phyloP scores from a whole-genome alignment of 2,329 filamentous ascomycete species.

The Penicillium crustosum region DNA sequence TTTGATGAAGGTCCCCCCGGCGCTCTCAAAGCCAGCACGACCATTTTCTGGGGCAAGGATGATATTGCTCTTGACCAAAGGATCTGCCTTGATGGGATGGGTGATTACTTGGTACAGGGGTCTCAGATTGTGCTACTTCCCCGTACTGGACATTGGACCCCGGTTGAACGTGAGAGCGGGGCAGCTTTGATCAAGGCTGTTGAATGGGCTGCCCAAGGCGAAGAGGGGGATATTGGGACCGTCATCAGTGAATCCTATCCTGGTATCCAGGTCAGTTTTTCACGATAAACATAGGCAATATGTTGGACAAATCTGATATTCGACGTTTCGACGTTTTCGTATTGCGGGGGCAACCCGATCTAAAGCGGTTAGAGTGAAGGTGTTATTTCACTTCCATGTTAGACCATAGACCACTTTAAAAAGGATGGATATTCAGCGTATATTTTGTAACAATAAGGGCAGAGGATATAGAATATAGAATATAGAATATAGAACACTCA shows the following conservation, averaged over 20 bases:
- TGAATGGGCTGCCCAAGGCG: conserved; percentile 41
- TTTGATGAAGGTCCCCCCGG: conserved; percentile 49
- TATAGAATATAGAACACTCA: not conserved
- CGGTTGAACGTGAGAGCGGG: conserved; percentile 48
- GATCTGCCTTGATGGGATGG: conserved; percentile 54
- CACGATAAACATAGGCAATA: conserved; percentile 26
- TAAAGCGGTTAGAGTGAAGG: conserved; percentile 4
- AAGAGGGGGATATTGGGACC: conserved; percentile 37
- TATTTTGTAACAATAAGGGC: not conserved
- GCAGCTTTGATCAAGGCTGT: conserved; percentile 44
- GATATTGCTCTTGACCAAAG: conserved; percentile 53
- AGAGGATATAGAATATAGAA: not conserved
- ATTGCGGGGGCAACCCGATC: not conserved
- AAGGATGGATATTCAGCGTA: too few species aligned
- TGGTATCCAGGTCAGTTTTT: conserved; percentile 32
- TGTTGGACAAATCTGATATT: not conserved
- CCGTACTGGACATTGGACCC: conserved; percentile 55
- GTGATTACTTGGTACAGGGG: conserved; percentile 50
- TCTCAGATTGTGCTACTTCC: conserved; percentile 54
- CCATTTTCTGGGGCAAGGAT: conserved; percentile 54
- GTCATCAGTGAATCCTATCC: conserved; percentile 35
- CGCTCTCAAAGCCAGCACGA: conserved; percentile 52
- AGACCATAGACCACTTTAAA: not conserved
- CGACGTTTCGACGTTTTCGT: not conserved
- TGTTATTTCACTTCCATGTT: not conserved